Conservation (phyloP, 2,329 filamentous ascomycete species). For the Lasiodiplodia sp. region DNA sequence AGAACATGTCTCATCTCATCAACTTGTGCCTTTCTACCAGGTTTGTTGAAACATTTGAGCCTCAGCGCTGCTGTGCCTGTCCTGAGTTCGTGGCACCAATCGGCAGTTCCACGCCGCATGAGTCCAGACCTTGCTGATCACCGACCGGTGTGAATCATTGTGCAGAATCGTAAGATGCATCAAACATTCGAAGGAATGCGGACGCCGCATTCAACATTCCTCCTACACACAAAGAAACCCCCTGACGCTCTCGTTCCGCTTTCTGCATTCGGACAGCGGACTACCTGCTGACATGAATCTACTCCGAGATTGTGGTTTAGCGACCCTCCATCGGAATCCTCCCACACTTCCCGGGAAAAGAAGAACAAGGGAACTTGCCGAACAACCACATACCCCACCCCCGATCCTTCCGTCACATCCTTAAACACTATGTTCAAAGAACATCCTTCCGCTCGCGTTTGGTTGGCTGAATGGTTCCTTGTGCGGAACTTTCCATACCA, state of each 20-base stretch:
- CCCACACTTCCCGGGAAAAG: not conserved
- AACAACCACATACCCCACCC: not conserved
- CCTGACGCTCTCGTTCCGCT: not conserved
- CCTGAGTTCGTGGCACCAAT: conserved; percentile 21
- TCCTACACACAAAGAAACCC: not conserved
- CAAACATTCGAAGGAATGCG: not conserved
- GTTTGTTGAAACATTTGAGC: conserved; percentile 11
- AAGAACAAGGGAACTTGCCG: not conserved
- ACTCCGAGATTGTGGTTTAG: not conserved
- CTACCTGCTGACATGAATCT: not conserved
- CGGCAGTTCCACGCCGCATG: not conserved
- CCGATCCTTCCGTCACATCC: not conserved
- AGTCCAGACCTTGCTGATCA: conserved; percentile 11
- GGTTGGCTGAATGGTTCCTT: not conserved
- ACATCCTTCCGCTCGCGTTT: not conserved
- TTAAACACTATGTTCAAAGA: not conserved
- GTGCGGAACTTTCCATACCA: not conserved
- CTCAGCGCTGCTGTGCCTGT: conserved; percentile 12
- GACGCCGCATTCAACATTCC: not conserved
- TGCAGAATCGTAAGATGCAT: conserved; percentile 1
- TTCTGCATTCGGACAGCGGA: not conserved
- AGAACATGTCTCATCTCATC: not conserved
- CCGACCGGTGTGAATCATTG: not conserved
- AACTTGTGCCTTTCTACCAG: not conserved
- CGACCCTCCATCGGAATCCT: not conserved